Evolutionary conservation across 2,329 filamentous ascomycete genomes (phyloP), one percentile per base, ranked within the genome.

Genomic region (Colletotrichum liriopes): DNA sequence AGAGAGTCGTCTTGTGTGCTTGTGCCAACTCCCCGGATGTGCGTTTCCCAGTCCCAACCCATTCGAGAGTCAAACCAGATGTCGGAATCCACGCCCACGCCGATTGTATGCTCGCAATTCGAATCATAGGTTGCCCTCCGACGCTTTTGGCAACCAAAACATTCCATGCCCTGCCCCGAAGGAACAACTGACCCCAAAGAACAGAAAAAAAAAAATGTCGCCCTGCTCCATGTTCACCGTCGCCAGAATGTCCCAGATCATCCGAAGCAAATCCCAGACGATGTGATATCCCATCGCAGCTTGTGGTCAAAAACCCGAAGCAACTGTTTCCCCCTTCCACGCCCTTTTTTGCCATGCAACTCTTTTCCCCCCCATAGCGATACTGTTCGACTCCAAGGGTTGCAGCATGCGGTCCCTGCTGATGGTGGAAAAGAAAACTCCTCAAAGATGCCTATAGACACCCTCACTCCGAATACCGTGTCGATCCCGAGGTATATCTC

Each of bases 401-500:
- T 72, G 68, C 67, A 73, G 72, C 65, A 72, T 74, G 72, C 72
- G 60, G 65, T 61, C 55, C 72, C 61, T 52, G 67, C 70, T 62
- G 51, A 67, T 71, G 66, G 52, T 67, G 65, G 59, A 58, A 67
- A 72, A 68, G 37, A 56, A 72, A 74, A 74, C 73, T 74, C 73
- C 73, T 55, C 62, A 61, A 59, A 70, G 64, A 72, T 74, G 73
- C 67, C 72, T 32, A 67, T 65, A 49, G 64, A 71, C 67, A 74
- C 71, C 73, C 59, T 72, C 67, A 73, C 73, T 71, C 71, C 73
- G 55, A 67, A 49, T 69, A 65, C 67, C 73, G 64, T 68, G 54
- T 70, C 58, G 72, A 68, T 63, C 56, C 67, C 67, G 39, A 73
- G 71, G 72, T 74, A 74, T 74, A 73, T 73, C 65, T 72, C 73